A percentile compares a stretch with the other conserved stretches of the same genome.
These are phyloP conservation scores for Rhodotorula sp. DNA, from an alignment of 1,284 basidiomycete genomes.

Conservation along the genomic window DNA sequence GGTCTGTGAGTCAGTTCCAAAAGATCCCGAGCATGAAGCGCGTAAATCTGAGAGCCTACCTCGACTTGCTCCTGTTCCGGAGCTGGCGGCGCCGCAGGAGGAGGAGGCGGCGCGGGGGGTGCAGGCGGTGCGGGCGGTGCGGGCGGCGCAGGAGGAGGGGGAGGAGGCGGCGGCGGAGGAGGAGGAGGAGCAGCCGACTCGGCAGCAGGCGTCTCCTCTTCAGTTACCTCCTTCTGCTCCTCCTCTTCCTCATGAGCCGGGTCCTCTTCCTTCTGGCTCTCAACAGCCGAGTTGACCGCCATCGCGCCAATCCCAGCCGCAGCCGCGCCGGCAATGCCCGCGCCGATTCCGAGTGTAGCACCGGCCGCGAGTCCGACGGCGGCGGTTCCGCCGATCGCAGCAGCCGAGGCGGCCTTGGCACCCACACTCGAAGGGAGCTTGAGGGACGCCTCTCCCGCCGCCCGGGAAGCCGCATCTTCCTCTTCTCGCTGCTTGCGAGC, in stretches of 20 bases:
- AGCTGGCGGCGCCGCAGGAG: slow-evolving; percentile 31
- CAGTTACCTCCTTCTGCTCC: slow-evolving; percentile 21
- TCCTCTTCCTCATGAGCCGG: background rate
- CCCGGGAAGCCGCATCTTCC: slow-evolving; percentile 66
- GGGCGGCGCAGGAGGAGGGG: slow-evolving; percentile 12
- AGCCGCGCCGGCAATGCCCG: slow-evolving; percentile 51
- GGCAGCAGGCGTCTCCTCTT: slow-evolving; percentile 33
- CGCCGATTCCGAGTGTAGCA: slow-evolving; percentile 45
- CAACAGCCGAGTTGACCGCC: slow-evolving; percentile 10
- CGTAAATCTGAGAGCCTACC: too few relatives aligned
- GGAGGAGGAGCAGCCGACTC: slow-evolving; percentile 51
- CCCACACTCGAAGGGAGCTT: slow-evolving; percentile 49
- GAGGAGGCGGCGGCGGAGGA: slow-evolving; percentile 46
- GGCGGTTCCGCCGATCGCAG: slow-evolving; percentile 13
- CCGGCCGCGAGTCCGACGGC: slow-evolving; percentile 40
- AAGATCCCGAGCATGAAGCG: too few relatives aligned
- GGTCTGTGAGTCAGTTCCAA: slow-evolving; percentile 35
- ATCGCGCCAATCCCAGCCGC: slow-evolving; percentile 44
- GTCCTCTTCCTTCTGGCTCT: slow-evolving; percentile 12
- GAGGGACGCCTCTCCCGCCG: slow-evolving; percentile 47
- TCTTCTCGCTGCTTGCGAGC: slow-evolving; percentile 80
- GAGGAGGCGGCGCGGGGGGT: slow-evolving; percentile 9
- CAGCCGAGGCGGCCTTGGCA: slow-evolving; percentile 49
- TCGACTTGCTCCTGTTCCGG: background rate
- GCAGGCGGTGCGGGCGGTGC: slow-evolving; percentile 16